Conservation (phyloP, 1,284 basidiomycete species). For the Ceratobasidium sp. region DNA sequence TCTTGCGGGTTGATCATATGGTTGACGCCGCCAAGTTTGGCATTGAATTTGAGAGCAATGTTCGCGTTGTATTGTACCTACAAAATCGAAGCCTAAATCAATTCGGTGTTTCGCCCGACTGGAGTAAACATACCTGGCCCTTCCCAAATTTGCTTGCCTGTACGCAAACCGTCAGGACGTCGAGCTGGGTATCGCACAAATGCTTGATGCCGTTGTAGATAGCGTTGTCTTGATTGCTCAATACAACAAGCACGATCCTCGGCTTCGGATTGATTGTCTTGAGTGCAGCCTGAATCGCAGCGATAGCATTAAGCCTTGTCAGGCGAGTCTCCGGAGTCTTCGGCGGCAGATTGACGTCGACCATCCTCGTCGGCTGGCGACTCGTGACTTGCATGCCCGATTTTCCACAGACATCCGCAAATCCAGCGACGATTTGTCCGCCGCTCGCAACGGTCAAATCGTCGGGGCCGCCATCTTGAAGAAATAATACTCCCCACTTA, state of each 20-base stretch:
- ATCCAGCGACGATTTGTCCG: constrained; percentile 61
- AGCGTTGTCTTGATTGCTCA: constrained; percentile 76
- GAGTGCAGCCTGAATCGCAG: constrained; percentile 57
- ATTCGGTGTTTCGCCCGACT: not conserved
- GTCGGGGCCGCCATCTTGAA: constrained; percentile 68
- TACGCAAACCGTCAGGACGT: constrained; percentile 77
- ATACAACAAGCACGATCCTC: constrained; percentile 69
- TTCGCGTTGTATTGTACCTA: constrained; percentile 82
- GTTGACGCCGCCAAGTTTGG: constrained; percentile 84
- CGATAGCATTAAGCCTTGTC: constrained; percentile 64
- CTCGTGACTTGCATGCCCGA: constrained; percentile 70
- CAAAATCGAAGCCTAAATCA: not conserved
- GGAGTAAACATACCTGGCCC: constrained; percentile 62
- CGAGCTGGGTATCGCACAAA: constrained; percentile 74
- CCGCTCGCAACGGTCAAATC: constrained; percentile 59
- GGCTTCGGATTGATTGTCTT: constrained; percentile 62
- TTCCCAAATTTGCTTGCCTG: constrained; percentile 74
- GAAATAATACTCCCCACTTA: constrained; percentile 75
- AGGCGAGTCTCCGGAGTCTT: constrained; percentile 61
- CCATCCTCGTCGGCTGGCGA: constrained; percentile 55
- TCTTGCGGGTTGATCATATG: constrained; percentile 67
- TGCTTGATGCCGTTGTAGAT: constrained; percentile 80
- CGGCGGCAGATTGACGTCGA: constrained; percentile 62
- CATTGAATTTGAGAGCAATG: constrained; percentile 83
- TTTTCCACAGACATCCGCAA: constrained; percentile 69